These are phyloP conservation scores for Drechslera avenae DNA, from an alignment of 2,329 filamentous ascomycete species.

Conservation along the genomic window DNA sequence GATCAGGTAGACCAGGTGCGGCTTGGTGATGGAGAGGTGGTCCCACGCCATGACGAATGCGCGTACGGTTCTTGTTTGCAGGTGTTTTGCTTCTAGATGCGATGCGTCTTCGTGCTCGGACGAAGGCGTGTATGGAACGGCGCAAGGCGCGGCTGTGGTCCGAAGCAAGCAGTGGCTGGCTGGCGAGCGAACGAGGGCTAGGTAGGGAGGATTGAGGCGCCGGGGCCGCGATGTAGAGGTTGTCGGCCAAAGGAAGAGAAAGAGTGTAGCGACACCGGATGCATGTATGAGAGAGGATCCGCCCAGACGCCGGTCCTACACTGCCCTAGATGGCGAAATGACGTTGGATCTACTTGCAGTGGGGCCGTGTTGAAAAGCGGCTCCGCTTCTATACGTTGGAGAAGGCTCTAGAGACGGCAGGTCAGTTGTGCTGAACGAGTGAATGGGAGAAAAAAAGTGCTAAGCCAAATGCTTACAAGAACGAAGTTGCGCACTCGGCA, in stretches of 20 bases:
- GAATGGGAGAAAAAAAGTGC: slow-evolving; percentile 8
- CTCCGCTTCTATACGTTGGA: background rate
- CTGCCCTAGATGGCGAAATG: slow-evolving; percentile 28
- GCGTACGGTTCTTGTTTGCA: slow-evolving; percentile 8
- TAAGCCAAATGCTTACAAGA: slow-evolving; percentile 6
- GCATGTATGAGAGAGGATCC: slow-evolving; percentile 55
- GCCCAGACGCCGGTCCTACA: slow-evolving; percentile 57
- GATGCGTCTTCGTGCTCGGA: slow-evolving; percentile 9
- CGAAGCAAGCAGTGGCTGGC: background rate
- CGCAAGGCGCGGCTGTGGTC: background rate
- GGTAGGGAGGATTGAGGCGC: slow-evolving; percentile 31
- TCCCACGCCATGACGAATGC: slow-evolving; percentile 71
- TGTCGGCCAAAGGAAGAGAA: slow-evolving; percentile 24
- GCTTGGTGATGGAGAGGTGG: slow-evolving; percentile 84
- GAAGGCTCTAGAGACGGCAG: background rate
- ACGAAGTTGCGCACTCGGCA: slow-evolving; percentile 7
- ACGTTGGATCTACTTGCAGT: slow-evolving; percentile 11
- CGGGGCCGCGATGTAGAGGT: slow-evolving; percentile 27
- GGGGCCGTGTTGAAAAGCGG: slow-evolving; percentile 14
- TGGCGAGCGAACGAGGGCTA: slow-evolving; percentile 19
- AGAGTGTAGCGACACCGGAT: slow-evolving; percentile 33
- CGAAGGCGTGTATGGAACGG: slow-evolving; percentile 4
- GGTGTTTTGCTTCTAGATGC: background rate
- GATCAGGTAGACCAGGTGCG: slow-evolving; percentile 98
- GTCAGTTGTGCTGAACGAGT: background rate